Conservation (phyloP, 768 basidiomycete species). For the Symmetrospora coprosmae region DNA sequence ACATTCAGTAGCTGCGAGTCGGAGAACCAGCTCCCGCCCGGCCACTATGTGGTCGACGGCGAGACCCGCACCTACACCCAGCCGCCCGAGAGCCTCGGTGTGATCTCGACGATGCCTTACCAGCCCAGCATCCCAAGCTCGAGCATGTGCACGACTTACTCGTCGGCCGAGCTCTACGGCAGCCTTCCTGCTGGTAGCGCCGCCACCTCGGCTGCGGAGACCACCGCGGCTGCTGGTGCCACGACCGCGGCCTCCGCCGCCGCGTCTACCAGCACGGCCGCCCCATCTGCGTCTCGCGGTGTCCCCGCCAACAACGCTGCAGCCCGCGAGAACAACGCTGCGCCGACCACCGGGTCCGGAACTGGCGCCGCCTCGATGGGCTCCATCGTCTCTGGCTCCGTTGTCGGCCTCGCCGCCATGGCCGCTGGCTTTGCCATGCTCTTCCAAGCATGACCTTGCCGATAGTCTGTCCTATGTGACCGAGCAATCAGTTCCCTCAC, state of each 20-base stretch:
- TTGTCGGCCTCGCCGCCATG: not conserved
- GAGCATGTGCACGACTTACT: constrained; percentile 32
- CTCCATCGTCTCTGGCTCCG: not conserved
- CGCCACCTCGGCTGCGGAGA: not conserved
- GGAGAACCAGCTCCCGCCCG: constrained; percentile 49
- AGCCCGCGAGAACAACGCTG: not conserved
- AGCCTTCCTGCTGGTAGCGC: not conserved
- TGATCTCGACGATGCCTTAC: constrained; percentile 33
- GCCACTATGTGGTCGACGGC: constrained; percentile 41
- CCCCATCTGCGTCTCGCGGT: too few relatives aligned
- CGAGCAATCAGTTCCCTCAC: too few relatives aligned
- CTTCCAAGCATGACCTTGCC: not conserved
- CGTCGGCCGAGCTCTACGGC: constrained; percentile 28
- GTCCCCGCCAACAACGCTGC: too few relatives aligned
- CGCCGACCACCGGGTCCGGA: not conserved
- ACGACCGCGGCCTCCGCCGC: not conserved
- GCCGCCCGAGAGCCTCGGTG: constrained; percentile 30
- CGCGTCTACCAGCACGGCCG: too few relatives aligned
- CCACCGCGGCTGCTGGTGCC: not conserved
- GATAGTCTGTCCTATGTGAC: too few relatives aligned
- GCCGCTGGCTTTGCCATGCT: not conserved
- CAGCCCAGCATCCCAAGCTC: constrained; percentile 30
- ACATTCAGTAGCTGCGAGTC: constrained; percentile 54
- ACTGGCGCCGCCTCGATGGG: not conserved
- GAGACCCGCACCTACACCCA: constrained; percentile 26